Evolutionary conservation across 768 basidiomycete genomes (phyloP).

Genomic region (Suillus clintonianus): DNA sequence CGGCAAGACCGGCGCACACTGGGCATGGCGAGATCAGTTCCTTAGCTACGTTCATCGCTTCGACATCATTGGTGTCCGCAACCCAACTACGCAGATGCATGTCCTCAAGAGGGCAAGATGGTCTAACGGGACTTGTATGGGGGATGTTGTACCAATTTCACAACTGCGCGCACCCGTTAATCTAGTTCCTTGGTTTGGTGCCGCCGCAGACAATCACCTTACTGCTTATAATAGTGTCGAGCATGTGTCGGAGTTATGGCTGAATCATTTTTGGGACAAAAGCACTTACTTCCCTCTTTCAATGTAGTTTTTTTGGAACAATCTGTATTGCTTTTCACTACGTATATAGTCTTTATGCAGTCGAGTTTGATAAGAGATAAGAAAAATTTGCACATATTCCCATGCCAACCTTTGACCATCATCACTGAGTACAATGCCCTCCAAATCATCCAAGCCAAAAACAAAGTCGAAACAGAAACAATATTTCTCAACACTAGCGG

Average conservation of each 20-base stretch:
- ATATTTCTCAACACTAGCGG: background rate
- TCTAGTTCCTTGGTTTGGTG: background rate
- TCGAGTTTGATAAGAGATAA: too few relatives aligned
- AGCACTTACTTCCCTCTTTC: background rate
- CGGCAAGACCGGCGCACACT: background rate
- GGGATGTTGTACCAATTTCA: background rate
- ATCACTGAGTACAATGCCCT: too few relatives aligned
- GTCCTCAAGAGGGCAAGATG: slow-evolving; percentile 4
- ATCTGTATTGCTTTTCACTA: too few relatives aligned
- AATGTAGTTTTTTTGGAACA: background rate
- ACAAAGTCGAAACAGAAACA: too few relatives aligned
- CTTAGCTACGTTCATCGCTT: slow-evolving; percentile 19
- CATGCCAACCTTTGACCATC: too few relatives aligned
- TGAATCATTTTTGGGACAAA: background rate
- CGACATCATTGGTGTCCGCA: too few relatives aligned
- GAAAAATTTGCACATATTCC: too few relatives aligned
- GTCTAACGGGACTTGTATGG: background rate
- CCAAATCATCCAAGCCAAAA: too few relatives aligned
- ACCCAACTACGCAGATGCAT: background rate
- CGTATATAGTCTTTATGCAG: too few relatives aligned
- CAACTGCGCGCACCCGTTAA: background rate
- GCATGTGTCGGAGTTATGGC: background rate
- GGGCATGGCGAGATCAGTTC: background rate
- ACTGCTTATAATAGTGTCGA: background rate
- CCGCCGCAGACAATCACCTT: background rate